phyloP scores from a whole-genome alignment of 1,284 basidiomycete species.

The Leucoagaricus sp. region DNA sequence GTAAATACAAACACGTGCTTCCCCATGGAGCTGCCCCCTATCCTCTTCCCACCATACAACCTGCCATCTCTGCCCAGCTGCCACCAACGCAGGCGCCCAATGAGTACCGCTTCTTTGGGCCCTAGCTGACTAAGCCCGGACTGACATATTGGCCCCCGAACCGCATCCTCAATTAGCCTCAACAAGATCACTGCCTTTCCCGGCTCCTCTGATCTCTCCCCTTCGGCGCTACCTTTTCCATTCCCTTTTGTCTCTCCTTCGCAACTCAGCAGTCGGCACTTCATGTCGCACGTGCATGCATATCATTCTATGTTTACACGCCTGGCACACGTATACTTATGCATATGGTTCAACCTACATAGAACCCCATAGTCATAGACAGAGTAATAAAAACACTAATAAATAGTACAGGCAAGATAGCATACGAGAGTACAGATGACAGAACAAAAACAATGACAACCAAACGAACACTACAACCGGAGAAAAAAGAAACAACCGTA shows the following conservation, averaged over 20 bases:
- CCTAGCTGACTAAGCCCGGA: not conserved
- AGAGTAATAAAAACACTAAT: constrained; percentile 26
- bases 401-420: constrained; percentile 23
- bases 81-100: too few relatives aligned
- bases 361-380: not conserved
- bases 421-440: constrained; percentile 13
- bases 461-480: constrained; percentile 15
- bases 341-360: constrained; percentile 1
- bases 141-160: constrained; percentile 2
- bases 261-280: constrained; percentile 3
- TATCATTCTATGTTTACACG: not conserved
- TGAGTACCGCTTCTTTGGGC: too few relatives aligned
- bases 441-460: constrained; percentile 17
- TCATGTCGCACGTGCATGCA: constrained; percentile 10
- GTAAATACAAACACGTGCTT: constrained; percentile 7
- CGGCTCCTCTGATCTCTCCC: not conserved
- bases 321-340: not conserved
- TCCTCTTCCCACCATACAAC: not conserved
- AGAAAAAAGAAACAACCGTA: not conserved
- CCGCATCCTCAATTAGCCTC: not conserved
- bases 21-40: constrained; percentile 6
- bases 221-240: constrained; percentile 1
- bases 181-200: constrained; percentile 2
- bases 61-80: not conserved
- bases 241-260: constrained; percentile 4